Conservation (phyloP, 768 basidiomycete genomes). For the Hydnum rufescens region DNA sequence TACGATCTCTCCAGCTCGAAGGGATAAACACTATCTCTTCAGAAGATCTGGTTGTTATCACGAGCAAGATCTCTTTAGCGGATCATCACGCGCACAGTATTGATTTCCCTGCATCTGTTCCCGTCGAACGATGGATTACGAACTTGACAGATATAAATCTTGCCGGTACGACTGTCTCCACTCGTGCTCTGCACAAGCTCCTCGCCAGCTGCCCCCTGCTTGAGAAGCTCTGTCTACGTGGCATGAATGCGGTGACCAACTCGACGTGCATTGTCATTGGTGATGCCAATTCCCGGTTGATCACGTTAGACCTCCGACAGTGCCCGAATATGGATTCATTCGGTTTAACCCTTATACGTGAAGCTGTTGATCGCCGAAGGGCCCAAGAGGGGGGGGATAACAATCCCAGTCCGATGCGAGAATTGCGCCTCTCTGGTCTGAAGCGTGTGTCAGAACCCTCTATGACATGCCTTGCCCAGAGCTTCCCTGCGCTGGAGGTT, state of each 20-base stretch:
- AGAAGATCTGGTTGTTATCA: conserved; percentile 3
- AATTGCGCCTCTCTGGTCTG: conserved; percentile 49
- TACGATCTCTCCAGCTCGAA: conserved; percentile 37
- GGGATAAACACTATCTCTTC: conserved; percentile 19
- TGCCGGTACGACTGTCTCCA: conserved; percentile 41
- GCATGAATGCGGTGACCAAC: conserved; percentile 48
- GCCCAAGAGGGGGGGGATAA: not conserved
- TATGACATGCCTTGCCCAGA: conserved; percentile 46
- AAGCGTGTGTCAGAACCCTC: conserved; percentile 36
- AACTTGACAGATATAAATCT: conserved; percentile 54
- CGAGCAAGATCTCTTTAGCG: conserved; percentile 14
- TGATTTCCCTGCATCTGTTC: not conserved
- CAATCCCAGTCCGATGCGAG: conserved; percentile 23
- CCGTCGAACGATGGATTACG: conserved; percentile 20
- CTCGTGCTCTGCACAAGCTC: conserved; percentile 47
- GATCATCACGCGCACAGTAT: conserved; percentile 13
- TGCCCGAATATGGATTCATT: conserved; percentile 42
- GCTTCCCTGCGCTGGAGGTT: conserved; percentile 52
- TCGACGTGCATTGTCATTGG: conserved; percentile 52
- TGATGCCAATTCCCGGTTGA: conserved; percentile 34
- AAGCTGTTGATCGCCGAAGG: not conserved
- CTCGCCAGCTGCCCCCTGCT: conserved; percentile 44
- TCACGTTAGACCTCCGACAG: conserved; percentile 45
- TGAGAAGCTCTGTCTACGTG: conserved; percentile 40
- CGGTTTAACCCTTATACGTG: conserved; percentile 25